These are phyloP conservation scores for Pleurotus citrinopileatus DNA, from an alignment of 768 basidiomycete genomes.

Conservation along the genomic window DNA sequence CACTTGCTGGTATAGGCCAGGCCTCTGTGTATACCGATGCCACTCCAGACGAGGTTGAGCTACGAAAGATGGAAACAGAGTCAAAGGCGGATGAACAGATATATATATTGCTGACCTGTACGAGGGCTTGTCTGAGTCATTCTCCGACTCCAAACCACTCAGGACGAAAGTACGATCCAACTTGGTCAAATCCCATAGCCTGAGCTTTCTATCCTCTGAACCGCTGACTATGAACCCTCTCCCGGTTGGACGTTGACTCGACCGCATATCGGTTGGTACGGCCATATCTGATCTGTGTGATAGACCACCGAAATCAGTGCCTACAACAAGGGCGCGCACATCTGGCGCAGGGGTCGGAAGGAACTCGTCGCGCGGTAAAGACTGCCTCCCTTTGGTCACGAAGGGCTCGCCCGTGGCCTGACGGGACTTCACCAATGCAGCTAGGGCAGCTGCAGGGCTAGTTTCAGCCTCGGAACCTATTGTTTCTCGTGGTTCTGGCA, in stretches of 20 bases:
- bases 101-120: conserved; percentile 65
- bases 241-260: conserved; percentile 34
- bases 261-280: conserved; percentile 36
- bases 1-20: conserved; percentile 45
- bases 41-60: conserved; percentile 37
- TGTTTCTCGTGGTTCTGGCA: conserved; percentile 52
- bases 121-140: conserved; percentile 55
- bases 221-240: conserved; percentile 83
- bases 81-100: conserved; percentile 6
- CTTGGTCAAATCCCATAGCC: conserved; percentile 83
- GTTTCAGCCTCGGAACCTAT: conserved; percentile 54
- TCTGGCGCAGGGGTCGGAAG: conserved; percentile 56
- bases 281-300: conserved; percentile 52
- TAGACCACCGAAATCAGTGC: conserved; percentile 76
- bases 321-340: conserved; percentile 66
- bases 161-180: conserved; percentile 74
- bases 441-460: conserved; percentile 72
- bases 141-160: conserved; percentile 74
- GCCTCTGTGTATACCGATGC: conserved; percentile 61
- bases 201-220: conserved; percentile 85
- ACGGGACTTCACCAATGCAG: conserved; percentile 72
- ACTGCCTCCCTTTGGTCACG: conserved; percentile 18
- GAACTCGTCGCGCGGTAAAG: conserved; percentile 34
- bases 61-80: conserved; percentile 13
- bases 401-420: conserved; percentile 28